phyloP scores from a whole-genome alignment of 2,329 filamentous ascomycete species.

The Aspergillus aculeatinus region DNA sequence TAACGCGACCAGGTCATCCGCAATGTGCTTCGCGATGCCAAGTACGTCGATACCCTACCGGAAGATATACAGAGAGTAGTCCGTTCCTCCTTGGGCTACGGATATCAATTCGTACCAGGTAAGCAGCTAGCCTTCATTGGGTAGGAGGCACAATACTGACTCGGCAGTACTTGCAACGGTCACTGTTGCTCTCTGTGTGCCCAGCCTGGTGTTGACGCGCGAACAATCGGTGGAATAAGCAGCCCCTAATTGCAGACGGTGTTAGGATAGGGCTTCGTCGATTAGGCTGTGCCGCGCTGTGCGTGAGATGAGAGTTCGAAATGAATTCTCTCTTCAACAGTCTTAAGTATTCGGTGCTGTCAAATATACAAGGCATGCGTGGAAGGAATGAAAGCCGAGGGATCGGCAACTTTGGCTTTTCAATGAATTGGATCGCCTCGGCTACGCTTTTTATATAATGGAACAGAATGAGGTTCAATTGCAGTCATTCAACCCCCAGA shows the following conservation, averaged over 20 bases:
- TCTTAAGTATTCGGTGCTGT: too few species aligned
- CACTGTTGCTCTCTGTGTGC: neutral
- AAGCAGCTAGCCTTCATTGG: neutral
- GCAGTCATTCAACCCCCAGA: too few species aligned
- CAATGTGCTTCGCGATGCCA: neutral
- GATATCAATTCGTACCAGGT: constrained; percentile 2
- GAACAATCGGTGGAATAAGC: neutral
- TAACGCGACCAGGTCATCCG: neutral
- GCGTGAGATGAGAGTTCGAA: too few species aligned
- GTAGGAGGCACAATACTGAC: neutral
- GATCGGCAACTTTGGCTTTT: too few species aligned
- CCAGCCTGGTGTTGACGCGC: neutral
- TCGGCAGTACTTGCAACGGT: neutral
- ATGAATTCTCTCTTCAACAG: too few species aligned
- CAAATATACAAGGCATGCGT: too few species aligned
- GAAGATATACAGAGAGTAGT: neutral
- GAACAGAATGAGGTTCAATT: too few species aligned
- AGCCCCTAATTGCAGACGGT: neutral
- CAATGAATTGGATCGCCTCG: too few species aligned
- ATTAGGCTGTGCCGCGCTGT: too few species aligned
- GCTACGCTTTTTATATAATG: too few species aligned
- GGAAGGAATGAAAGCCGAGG: too few species aligned
- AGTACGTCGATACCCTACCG: neutral
- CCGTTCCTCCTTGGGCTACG: neutral
- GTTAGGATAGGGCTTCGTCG: neutral